Percentiles rank a stretch among this genome's conserved stretches.
phyloP scores from a whole-genome alignment of 78 protist genomes.

The Carpediemonas membranifera region DNA sequence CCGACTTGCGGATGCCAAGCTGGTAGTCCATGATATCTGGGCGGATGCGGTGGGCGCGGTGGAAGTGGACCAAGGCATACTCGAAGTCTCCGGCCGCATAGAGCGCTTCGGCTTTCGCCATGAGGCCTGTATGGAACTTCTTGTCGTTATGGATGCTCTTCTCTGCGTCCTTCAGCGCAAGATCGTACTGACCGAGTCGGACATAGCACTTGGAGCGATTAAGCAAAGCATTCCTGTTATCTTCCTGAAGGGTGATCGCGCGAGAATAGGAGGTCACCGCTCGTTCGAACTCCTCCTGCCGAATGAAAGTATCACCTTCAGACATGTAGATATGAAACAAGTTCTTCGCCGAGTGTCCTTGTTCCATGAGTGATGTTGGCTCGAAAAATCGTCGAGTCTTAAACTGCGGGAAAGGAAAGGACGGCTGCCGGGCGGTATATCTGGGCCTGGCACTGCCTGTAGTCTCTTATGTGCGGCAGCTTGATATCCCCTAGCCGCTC shows the following conservation, averaged over 20 bases:
- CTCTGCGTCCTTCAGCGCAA: not conserved
- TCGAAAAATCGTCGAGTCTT: too few species aligned
- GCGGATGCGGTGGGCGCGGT: not conserved
- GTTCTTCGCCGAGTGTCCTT: too few species aligned
- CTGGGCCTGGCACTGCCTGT: too few species aligned
- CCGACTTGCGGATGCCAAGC: slow-evolving; percentile 3
- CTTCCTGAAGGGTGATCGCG: not conserved
- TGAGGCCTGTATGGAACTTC: not conserved
- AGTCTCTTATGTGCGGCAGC: too few species aligned
- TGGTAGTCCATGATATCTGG: not conserved
- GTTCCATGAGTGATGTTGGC: too few species aligned
- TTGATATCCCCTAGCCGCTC: too few species aligned
- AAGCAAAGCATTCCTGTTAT: not conserved
- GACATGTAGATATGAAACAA: not conserved
- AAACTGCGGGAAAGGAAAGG: too few species aligned
- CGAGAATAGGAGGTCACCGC: not conserved
- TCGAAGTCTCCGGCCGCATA: slow-evolving; percentile 25
- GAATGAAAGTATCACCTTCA: not conserved
- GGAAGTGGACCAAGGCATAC: slow-evolving; percentile 4
- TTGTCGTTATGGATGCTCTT: not conserved
- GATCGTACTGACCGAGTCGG: not conserved
- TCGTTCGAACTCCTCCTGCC: not conserved
- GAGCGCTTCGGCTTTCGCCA: slow-evolving; percentile 21
- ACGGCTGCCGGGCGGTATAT: too few species aligned
- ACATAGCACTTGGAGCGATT: not conserved